These are phyloP conservation scores for Trichoderma simmonsii DNA, from an alignment of 2,329 filamentous ascomycete genomes.

Conservation along the genomic window DNA sequence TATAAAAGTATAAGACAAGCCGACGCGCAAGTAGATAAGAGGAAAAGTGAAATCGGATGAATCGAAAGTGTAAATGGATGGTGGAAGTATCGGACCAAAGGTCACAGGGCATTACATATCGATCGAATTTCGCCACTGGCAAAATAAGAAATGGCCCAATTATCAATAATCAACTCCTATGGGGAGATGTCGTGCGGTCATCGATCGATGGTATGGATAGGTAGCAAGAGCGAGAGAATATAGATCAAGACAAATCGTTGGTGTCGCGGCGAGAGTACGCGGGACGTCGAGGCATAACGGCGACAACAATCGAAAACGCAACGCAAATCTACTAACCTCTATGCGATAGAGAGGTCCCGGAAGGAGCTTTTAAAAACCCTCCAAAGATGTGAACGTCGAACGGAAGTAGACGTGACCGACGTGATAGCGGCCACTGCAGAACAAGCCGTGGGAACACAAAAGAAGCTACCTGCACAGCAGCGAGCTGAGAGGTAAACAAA, in stretches of 20 bases:
- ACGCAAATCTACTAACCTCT: slow-evolving; percentile 19
- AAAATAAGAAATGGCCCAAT: neutral
- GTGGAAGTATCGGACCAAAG: neutral
- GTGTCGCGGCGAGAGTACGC: neutral
- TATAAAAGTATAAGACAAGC: neutral
- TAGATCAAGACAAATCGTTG: neutral
- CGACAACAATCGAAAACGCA: neutral
- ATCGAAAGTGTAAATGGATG: neutral
- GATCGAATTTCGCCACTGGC: neutral
- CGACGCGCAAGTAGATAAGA: neutral
- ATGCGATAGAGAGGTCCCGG: slow-evolving; percentile 9
- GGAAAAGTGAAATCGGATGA: neutral
- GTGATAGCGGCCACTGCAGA: slow-evolving; percentile 16
- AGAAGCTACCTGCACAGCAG: slow-evolving; percentile 28
- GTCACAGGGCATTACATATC: neutral
- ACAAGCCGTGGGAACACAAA: slow-evolving; percentile 19
- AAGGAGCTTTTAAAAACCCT: slow-evolving; percentile 9
- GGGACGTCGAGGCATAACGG: neutral
- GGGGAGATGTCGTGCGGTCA: neutral
- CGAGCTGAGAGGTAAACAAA: slow-evolving; percentile 29
- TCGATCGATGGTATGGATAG: neutral
- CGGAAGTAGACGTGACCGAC: slow-evolving; percentile 17
- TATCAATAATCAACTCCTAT: neutral
- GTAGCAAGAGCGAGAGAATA: neutral
- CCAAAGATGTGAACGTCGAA: slow-evolving; percentile 16